A percentile compares a stretch with the other conserved stretches of the same genome.
phyloP scores from a whole-genome alignment of 2,329 filamentous ascomycete species.

The Alternaria longipes region DNA sequence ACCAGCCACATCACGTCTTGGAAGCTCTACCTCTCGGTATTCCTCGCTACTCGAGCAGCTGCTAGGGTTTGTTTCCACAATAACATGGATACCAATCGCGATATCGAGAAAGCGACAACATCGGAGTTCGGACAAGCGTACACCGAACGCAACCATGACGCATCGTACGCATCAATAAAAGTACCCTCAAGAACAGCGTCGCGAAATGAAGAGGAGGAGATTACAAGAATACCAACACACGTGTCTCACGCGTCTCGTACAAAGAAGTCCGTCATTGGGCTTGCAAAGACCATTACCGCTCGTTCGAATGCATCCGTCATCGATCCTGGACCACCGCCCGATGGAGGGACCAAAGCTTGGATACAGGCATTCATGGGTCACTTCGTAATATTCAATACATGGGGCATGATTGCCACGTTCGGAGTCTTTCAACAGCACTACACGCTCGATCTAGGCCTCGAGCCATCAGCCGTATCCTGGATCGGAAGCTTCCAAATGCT shows the following conservation, averaged over 20 bases:
- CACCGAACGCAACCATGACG: conserved; percentile 9
- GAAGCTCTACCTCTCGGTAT: neutral
- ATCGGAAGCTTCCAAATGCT: conserved; percentile 63
- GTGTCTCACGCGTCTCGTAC: conserved; percentile 17
- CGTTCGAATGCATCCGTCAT: conserved; percentile 45
- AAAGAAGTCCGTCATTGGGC: conserved; percentile 21
- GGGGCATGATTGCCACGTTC: conserved; percentile 50
- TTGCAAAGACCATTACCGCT: conserved; percentile 40
- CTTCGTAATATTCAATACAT: conserved; percentile 49
- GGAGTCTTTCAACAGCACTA: conserved; percentile 52
- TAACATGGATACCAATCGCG: conserved; percentile 14
- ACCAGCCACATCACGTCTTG: neutral
- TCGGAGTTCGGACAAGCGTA: conserved; percentile 3
- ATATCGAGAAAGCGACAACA: conserved; percentile 27
- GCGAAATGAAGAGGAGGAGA: conserved; percentile 16
- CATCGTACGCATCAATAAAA: conserved; percentile 12
- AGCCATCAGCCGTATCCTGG: conserved; percentile 61
- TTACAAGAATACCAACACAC: conserved; percentile 13
- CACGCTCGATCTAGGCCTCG: conserved; percentile 35
- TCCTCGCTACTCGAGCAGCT: no score
- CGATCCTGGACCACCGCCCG: conserved; percentile 51
- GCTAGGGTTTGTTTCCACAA: neutral
- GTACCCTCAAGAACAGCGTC: conserved; percentile 3
- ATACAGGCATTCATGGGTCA: conserved; percentile 50
- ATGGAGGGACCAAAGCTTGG: conserved; percentile 51